phyloP scores from a whole-genome alignment of 108 stramenopile genomes.

The Aurantiochytrium sp. region DNA sequence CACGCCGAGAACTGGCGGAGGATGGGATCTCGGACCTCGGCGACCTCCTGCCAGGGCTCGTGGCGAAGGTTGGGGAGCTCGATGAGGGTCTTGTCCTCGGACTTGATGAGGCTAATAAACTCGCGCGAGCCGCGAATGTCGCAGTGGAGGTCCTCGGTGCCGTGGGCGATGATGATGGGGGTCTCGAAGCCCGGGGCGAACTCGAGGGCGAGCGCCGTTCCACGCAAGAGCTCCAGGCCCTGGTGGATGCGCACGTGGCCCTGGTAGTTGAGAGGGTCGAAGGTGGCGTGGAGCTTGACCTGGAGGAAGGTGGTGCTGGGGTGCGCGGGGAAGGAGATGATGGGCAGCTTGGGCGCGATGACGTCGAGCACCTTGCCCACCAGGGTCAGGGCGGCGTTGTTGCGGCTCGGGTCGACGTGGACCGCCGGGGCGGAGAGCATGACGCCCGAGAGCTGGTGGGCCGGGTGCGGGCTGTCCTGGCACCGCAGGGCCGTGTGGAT shows the following conservation, averaged over 20 bases:
- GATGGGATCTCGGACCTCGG: neutral
- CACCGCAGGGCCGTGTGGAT: constrained; percentile 19
- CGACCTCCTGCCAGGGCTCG: constrained; percentile 14
- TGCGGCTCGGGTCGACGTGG: neutral
- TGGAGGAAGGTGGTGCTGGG: neutral
- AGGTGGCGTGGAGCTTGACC: neutral
- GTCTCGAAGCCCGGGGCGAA: neutral
- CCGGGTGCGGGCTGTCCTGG: constrained; percentile 3
- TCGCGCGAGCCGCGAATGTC: neutral
- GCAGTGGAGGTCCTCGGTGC: neutral
- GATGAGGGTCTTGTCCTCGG: constrained; percentile 1
- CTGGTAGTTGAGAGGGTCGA: constrained; percentile 15
- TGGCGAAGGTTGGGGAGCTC: constrained; percentile 10
- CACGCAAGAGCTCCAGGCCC: constrained; percentile 20
- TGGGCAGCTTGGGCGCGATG: neutral
- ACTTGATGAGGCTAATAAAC: neutral
- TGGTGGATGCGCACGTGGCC: neutral
- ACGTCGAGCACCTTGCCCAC: constrained; percentile 14
- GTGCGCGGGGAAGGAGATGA: neutral
- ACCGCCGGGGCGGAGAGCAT: constrained; percentile 20
- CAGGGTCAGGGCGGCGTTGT: neutral
- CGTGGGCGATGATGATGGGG: neutral
- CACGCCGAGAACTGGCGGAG: neutral
- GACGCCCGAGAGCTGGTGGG: neutral
- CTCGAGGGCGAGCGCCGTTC: neutral